These are phyloP conservation scores for Sodiomyces alkalinus DNA, from an alignment of 2,329 filamentous ascomycete genomes.

Conservation along the genomic window DNA sequence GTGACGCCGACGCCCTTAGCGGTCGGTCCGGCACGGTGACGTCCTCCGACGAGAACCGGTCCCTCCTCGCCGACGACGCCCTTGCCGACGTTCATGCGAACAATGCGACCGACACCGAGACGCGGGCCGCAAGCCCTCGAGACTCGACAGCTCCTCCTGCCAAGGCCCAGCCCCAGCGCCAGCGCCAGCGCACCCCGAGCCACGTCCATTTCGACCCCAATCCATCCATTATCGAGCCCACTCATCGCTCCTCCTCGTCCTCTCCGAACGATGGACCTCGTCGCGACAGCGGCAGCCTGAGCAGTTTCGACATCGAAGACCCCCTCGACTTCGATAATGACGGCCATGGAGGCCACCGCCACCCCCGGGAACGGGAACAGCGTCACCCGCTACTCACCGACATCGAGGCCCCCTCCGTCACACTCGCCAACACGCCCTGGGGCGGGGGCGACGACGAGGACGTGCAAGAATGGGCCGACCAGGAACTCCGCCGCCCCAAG, in stretches of 20 bases:
- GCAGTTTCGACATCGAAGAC: slow-evolving; percentile 9
- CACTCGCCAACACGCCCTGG: slow-evolving; percentile 44
- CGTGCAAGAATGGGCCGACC: slow-evolving; percentile 32
- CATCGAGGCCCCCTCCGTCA: slow-evolving; percentile 65
- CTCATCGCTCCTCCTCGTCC: slow-evolving; percentile 5
- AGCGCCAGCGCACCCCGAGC: slow-evolving; percentile 47
- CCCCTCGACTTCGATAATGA: slow-evolving; percentile 2
- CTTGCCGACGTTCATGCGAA: slow-evolving; percentile 7
- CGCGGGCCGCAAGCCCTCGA: too few relatives aligned
- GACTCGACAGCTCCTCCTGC: too few relatives aligned
- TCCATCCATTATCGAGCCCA: slow-evolving; percentile 22
- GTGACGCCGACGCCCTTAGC: slow-evolving; percentile 5
- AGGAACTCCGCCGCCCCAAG: slow-evolving; percentile 54
- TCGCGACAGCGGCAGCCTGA: slow-evolving; percentile 6
- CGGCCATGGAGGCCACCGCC: slow-evolving; percentile 3
- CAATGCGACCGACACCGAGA: too few relatives aligned
- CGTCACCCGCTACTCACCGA: slow-evolving; percentile 63
- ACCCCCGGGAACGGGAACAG: slow-evolving; percentile 16
- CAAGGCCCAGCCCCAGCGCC: too few relatives aligned
- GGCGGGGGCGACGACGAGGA: slow-evolving; percentile 22
- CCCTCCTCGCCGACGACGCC: slow-evolving; percentile 10
- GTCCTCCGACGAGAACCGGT: slow-evolving; percentile 10
- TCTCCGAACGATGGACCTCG: too few relatives aligned
- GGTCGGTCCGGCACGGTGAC: too few relatives aligned
- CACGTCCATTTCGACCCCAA: slow-evolving; percentile 59